Evolutionary conservation across 306 rosid species (phyloP).

Genomic region (Citrullus amarus): DNA sequence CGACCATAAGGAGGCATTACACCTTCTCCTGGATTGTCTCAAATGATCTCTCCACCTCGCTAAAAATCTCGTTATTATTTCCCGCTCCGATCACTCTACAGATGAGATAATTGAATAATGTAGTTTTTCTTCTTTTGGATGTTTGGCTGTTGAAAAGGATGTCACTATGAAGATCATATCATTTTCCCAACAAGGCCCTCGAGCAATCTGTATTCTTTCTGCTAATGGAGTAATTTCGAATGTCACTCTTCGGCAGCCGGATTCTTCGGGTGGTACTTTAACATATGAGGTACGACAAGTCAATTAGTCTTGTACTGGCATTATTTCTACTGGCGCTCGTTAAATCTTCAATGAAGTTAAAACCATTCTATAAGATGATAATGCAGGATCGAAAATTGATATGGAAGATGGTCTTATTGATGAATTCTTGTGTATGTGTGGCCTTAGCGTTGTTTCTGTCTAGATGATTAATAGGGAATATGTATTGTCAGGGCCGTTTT

Average conservation of each 20-base stretch:
- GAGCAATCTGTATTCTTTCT: conserved; percentile 68
- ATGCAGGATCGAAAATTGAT: neutral
- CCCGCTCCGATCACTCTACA: neutral
- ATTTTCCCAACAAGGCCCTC: conserved; percentile 72
- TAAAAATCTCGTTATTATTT: too few species aligned
- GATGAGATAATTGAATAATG: conserved; percentile 5
- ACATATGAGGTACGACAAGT: conserved; percentile 53
- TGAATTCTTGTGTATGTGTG: neutral
- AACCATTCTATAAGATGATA: neutral
- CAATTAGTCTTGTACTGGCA: neutral
- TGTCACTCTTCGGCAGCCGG: conserved; percentile 71
- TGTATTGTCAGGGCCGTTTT: conserved; percentile 51
- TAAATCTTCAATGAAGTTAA: neutral
- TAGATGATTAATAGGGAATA: neutral
- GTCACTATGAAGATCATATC: conserved; percentile 60
- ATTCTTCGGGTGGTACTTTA: conserved; percentile 60
- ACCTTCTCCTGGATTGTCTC: neutral
- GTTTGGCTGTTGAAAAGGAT: conserved; percentile 41
- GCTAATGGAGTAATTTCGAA: conserved; percentile 64
- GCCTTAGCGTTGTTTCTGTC: neutral
- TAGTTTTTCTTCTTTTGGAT: neutral
- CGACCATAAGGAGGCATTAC: neutral
- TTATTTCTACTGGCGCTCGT: neutral
- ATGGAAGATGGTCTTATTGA: neutral
- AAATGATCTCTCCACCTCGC: too few species aligned